Evolutionary conservation across 345 rosid species (phyloP).

Genomic region (Reutealis trisperma): DNA sequence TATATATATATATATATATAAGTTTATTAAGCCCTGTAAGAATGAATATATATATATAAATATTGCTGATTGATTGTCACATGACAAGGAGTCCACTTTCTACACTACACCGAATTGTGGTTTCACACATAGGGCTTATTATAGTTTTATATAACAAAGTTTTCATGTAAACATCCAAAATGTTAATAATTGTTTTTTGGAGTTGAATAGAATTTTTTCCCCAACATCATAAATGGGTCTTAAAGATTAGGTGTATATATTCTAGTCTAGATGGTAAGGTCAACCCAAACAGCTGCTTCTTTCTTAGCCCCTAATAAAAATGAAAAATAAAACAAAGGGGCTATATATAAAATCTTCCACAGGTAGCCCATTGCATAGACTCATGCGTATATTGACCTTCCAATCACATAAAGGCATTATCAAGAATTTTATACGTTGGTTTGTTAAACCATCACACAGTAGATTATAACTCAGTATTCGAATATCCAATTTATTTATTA

Average conservation of each 20-base stretch:
- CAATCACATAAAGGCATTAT: no score
- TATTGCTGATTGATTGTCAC: slow-evolving; percentile 26
- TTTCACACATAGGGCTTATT: slow-evolving; percentile 32
- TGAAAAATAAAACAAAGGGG: no score
- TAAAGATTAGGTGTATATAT: neutral
- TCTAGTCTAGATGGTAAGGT: slow-evolving; percentile 27
- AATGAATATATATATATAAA: neutral
- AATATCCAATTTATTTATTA: no score
- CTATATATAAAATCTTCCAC: no score
- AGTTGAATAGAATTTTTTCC: slow-evolving; percentile 9
- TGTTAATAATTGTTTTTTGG: neutral
- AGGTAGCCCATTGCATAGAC: no score
- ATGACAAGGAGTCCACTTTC: slow-evolving; percentile 48
- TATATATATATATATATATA: neutral
- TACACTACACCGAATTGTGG: slow-evolving; percentile 30
- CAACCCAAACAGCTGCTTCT: slow-evolving; percentile 27
- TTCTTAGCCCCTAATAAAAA: neutral
- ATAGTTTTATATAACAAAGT: neutral
- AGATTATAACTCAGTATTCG: no score
- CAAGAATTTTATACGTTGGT: no score
- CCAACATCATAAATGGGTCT: slow-evolving; percentile 13
- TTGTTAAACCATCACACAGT: no score
- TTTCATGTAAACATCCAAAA: slow-evolving; percentile 9
- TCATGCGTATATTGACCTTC: no score
- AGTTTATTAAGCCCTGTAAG: neutral